Percentiles rank a stretch among this genome's conserved stretches.
phyloP scores from a whole-genome alignment of 345 rosid genomes.

The Aegle marmelos region DNA sequence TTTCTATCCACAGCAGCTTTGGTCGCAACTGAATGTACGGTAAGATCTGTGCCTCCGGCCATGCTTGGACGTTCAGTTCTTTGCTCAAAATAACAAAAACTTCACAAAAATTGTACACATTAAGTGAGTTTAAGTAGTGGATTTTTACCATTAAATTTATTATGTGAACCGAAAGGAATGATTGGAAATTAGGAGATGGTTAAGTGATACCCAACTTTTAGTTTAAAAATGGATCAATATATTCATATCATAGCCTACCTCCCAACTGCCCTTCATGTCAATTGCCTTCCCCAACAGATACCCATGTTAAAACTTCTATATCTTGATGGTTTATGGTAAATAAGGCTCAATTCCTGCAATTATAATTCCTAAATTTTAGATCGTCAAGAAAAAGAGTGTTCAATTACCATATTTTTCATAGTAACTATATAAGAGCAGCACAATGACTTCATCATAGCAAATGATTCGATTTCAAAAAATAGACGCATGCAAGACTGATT shows the following conservation, averaged over 20 bases:
- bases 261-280: conserved; percentile 57
- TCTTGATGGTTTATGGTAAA: not conserved
- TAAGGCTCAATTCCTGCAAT: not conserved
- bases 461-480: not conserved
- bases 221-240: conserved; percentile 22
- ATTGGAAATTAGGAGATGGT: conserved; percentile 68
- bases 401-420: not conserved
- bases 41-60: conserved; percentile 56
- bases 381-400: not conserved
- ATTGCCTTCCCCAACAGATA: conserved; percentile 50
- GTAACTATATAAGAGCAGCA: not conserved
- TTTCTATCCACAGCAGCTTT: conserved; percentile 41
- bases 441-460: not conserved
- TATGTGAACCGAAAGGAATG: conserved; percentile 62
- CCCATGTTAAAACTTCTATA: not conserved
- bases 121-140: conserved; percentile 55
- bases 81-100: conserved; percentile 6
- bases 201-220: conserved; percentile 65
- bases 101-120: conserved; percentile 18
- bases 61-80: conserved; percentile 20
- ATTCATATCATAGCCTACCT: conserved; percentile 48
- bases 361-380: not conserved
- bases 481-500: not conserved
- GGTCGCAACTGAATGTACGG: conserved; percentile 38
- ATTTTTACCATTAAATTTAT: conserved; percentile 41